These are phyloP conservation scores for Aspergillus baeticus DNA, from an alignment of 495 filamentous ascomycete species.

Conservation along the genomic window DNA sequence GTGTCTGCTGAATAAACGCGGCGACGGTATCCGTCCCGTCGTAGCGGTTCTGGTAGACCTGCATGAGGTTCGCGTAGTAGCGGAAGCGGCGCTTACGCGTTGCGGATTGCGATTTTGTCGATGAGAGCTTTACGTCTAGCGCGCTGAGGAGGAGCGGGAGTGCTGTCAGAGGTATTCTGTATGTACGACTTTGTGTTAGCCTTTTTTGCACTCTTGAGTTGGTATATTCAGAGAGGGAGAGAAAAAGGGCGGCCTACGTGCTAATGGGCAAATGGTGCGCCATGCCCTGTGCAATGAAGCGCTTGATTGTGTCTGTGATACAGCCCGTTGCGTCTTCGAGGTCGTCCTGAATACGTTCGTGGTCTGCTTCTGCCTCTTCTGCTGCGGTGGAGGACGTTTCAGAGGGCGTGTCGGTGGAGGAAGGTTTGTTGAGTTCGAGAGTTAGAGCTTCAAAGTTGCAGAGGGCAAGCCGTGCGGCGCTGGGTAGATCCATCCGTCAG, in stretches of 20 bases:
- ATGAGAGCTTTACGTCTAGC: constrained; percentile 1
- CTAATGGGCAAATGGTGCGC: constrained; percentile 9
- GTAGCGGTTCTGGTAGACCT: constrained; percentile 2
- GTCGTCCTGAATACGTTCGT: constrained; percentile 3
- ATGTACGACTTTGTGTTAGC: no score
- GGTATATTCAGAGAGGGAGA: no score
- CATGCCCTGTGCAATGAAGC: constrained; percentile 2
- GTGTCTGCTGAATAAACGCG: not conserved
- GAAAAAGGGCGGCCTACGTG: not conserved
- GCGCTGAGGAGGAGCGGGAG: constrained; percentile 3
- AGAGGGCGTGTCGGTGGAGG: no score
- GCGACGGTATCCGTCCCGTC: constrained; percentile 8
- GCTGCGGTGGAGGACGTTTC: no score
- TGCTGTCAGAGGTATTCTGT: not conserved
- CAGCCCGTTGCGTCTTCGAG: constrained; percentile 8
- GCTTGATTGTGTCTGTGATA: constrained; percentile 3
- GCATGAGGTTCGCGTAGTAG: constrained; percentile 9
- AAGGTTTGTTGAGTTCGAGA: not conserved
- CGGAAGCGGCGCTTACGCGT: constrained; percentile 6
- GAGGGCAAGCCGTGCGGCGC: constrained; percentile 5
- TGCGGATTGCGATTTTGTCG: constrained; percentile 4
- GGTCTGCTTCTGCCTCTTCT: no score
- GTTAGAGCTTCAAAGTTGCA: constrained; percentile 8
- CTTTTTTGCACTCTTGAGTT: no score
- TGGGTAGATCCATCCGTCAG: no score